Percentiles rank a stretch among this genome's conserved stretches.
phyloP scores from a whole-genome alignment of 2,329 filamentous ascomycete genomes.

The Penicillium sp. region DNA sequence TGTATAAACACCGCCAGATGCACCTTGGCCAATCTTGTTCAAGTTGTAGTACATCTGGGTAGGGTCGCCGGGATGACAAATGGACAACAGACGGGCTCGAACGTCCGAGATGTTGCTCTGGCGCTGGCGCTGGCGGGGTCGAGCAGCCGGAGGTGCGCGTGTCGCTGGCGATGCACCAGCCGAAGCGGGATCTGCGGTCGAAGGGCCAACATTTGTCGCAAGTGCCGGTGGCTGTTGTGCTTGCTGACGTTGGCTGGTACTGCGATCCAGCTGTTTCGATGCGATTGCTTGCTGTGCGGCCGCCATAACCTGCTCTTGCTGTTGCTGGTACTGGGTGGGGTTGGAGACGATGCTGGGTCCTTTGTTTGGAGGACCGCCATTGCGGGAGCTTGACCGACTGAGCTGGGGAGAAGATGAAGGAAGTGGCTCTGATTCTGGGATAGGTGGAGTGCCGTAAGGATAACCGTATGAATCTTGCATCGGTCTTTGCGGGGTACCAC shows the following conservation, averaged over 20 bases:
- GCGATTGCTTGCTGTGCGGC: constrained; percentile 78
- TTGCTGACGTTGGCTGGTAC: constrained; percentile 72
- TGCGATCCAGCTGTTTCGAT: constrained; percentile 70
- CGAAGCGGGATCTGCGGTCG: constrained; percentile 38
- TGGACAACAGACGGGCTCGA: constrained; percentile 78
- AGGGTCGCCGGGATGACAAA: constrained; percentile 89
- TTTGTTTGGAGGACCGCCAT: constrained; percentile 57
- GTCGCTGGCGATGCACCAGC: constrained; percentile 40
- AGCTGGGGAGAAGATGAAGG: constrained; percentile 70
- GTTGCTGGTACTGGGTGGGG: constrained; percentile 60
- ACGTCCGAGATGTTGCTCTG: constrained; percentile 84
- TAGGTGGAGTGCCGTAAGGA: constrained; percentile 53
- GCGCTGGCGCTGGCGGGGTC: constrained; percentile 76
- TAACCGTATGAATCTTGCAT: constrained; percentile 57
- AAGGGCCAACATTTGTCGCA: constrained; percentile 46
- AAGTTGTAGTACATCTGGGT: constrained; percentile 84
- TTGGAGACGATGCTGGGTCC: constrained; percentile 41
- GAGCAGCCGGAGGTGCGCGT: constrained; percentile 59
- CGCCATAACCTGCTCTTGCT: constrained; percentile 83
- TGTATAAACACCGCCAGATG: constrained; percentile 92
- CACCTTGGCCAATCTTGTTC: constrained; percentile 95
- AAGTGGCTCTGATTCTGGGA: constrained; percentile 61
- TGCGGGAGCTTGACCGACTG: constrained; percentile 71
- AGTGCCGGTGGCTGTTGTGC: constrained; percentile 42
- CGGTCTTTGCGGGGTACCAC: constrained; percentile 53